phyloP scores from a whole-genome alignment of 257 asterid genomes.

The Solanum pennellii region DNA sequence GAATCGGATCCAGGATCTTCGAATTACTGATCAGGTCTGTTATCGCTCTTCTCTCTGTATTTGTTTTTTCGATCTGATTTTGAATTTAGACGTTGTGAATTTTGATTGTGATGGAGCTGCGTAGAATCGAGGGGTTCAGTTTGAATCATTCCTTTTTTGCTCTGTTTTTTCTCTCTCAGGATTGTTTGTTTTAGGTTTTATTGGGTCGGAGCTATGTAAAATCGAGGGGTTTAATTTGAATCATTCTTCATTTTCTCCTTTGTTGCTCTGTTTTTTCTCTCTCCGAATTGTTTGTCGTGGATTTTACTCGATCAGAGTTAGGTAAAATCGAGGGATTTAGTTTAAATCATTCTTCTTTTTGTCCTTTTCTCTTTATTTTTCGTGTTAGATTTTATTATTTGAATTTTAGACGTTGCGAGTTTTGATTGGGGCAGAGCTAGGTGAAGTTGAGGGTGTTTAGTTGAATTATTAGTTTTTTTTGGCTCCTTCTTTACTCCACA shows the following conservation, averaged over 20 bases:
- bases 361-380: not conserved
- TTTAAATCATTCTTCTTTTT: not conserved
- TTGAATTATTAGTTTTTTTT: too few relatives aligned
- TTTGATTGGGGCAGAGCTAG: not conserved
- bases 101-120: not conserved
- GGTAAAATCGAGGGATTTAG: not conserved
- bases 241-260: not conserved
- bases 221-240: not conserved
- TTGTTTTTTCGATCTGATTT: not conserved
- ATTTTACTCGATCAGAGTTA: not conserved
- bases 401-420: not conserved
- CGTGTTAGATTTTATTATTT: not conserved
- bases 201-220: not conserved
- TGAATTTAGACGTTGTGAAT: not conserved
- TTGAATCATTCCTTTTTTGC: not conserved
- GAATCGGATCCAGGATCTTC: conserved; percentile 48
- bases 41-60: not conserved
- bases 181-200: not conserved
- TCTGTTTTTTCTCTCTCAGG: not conserved
- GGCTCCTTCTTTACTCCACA: not conserved
- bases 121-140: not conserved
- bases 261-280: not conserved
- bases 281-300: not conserved
- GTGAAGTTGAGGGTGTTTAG: not conserved
- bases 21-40: conserved; percentile 63